Evolutionary conservation across 2,329 filamentous ascomycete species (phyloP), one percentile per base, ranked within the genome.

Genomic region (Anthostomella pinea): DNA sequence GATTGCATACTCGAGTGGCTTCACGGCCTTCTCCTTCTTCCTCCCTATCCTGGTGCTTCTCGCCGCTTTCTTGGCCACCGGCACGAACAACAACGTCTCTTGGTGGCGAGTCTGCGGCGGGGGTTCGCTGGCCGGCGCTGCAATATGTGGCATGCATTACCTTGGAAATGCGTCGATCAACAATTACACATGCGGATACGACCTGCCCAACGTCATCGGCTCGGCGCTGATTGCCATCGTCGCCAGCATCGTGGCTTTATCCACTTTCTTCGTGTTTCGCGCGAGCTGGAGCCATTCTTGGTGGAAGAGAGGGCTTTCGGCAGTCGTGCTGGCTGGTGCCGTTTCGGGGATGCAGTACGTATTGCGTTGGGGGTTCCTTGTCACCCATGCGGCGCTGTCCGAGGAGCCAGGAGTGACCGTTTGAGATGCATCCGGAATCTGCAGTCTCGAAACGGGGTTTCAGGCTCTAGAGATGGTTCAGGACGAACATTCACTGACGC

Each of bases 311-410:
- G 63, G 73, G 8, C 52, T 81, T 2, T 86, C 81, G 43, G 83
- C 83, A 8, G 64, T 79, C 29, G 62, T 89, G 13, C 70, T 94
- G 25, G 84, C 85, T 7, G 70, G 76, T 11, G 86, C 84, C 25
- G 85, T 93, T 2, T 89, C 83, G 8, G 86, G 85, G 1, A 93
- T 94, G 87, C 87, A 94, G n/a, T n/a, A n/a, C n/a, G n/a, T n/a
- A n/a, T n/a, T n/a, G n/a, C n/a, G n/a, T n/a, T n/a, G n/a, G n/a
- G n/a, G n/a, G n/a, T n/a, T n/a, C n/a, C n/a, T n/a, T n/a, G n/a
- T n/a, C n/a, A n/a, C n/a, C n/a, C n/a, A n/a, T n/a, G n/a, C n/a
- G n/a, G n/a, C n/a, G n/a, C n/a, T n/a, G n/a, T n/a, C n/a, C n/a
- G n/a, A n/a, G n/a, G n/a, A n/a, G n/a, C n/a, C n/a, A n/a, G n/a